These are phyloP conservation scores for Nicotiana tomentosiformis DNA, from an alignment of 257 asterid genomes.

Conservation along the genomic window DNA sequence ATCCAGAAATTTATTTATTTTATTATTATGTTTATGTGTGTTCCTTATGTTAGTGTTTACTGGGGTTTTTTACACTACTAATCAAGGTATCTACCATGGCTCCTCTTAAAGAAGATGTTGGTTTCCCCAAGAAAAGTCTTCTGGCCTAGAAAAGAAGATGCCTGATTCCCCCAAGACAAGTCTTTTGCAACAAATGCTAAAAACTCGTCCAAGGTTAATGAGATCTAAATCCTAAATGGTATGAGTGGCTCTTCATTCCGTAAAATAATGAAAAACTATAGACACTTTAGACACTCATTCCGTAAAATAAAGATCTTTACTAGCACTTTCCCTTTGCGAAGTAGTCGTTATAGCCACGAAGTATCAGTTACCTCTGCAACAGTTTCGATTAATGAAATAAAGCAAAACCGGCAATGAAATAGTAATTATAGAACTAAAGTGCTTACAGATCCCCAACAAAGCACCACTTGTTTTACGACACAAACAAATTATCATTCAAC, in stretches of 20 bases:
- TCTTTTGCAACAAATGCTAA: background rate
- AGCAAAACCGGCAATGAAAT: background rate
- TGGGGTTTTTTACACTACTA: background rate
- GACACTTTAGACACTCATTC: background rate
- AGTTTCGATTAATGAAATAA: background rate
- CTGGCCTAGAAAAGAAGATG: background rate
- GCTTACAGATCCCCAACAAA: background rate
- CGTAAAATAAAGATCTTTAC: background rate
- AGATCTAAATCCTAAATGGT: background rate
- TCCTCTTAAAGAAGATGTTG: background rate
- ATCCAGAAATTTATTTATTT: background rate
- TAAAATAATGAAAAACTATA: background rate
- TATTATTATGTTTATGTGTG: background rate
- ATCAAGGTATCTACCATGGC: background rate
- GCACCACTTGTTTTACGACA: background rate
- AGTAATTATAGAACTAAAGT: background rate
- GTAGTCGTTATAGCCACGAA: background rate
- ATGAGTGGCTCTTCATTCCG: background rate
- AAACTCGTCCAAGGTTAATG: background rate
- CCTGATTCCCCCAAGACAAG: background rate
- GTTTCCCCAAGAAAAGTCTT: background rate
- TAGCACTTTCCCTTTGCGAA: background rate
- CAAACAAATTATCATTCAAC: background rate
- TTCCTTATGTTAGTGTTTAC: background rate
- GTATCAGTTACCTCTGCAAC: background rate